These are phyloP conservation scores for Dichomitus squalens DNA, from an alignment of 1,284 basidiomycete genomes.

Conservation along the genomic window DNA sequence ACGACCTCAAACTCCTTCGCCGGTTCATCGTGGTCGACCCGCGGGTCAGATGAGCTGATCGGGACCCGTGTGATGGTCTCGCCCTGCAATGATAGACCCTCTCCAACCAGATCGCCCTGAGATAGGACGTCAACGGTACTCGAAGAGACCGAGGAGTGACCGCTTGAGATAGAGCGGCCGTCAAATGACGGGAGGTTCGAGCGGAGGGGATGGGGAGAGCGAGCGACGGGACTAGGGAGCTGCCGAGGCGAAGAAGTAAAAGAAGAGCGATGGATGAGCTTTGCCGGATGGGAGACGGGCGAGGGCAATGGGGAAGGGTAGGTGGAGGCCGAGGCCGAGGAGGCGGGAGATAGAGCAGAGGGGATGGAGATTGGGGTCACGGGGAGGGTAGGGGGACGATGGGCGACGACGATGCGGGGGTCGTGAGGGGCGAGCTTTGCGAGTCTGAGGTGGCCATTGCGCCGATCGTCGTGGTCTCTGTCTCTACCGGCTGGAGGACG, in stretches of 20 bases:
- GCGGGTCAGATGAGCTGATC: slow-evolving; percentile 33
- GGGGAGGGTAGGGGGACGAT: slow-evolving; percentile 23
- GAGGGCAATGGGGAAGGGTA: slow-evolving; percentile 31
- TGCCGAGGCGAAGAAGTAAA: slow-evolving; percentile 30
- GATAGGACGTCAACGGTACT: slow-evolving; percentile 65
- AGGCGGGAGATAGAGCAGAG: slow-evolving; percentile 27
- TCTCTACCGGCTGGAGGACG: slow-evolving; percentile 28
- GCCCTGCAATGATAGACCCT: slow-evolving; percentile 63
- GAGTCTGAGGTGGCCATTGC: slow-evolving; percentile 28
- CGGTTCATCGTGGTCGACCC: slow-evolving; percentile 46
- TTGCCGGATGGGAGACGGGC: slow-evolving; percentile 29
- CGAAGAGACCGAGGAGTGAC: slow-evolving; percentile 47
- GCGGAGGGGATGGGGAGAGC: slow-evolving; percentile 29
- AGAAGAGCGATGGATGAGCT: slow-evolving; percentile 35
- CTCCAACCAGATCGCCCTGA: slow-evolving; percentile 71
- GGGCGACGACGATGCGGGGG: slow-evolving; percentile 33
- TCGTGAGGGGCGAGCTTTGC: slow-evolving; percentile 30
- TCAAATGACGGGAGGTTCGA: slow-evolving; percentile 28
- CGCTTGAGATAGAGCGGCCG: slow-evolving; percentile 27
- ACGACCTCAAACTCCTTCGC: slow-evolving; percentile 82
- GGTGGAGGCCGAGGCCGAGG: slow-evolving; percentile 32
- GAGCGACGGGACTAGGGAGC: slow-evolving; percentile 27
- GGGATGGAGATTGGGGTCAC: slow-evolving; percentile 19
- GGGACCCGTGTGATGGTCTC: slow-evolving; percentile 61
- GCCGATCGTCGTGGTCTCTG: slow-evolving; percentile 32